These are phyloP conservation scores for Lotus japonicus DNA, from an alignment of 306 rosid genomes.

Conservation along the genomic window DNA sequence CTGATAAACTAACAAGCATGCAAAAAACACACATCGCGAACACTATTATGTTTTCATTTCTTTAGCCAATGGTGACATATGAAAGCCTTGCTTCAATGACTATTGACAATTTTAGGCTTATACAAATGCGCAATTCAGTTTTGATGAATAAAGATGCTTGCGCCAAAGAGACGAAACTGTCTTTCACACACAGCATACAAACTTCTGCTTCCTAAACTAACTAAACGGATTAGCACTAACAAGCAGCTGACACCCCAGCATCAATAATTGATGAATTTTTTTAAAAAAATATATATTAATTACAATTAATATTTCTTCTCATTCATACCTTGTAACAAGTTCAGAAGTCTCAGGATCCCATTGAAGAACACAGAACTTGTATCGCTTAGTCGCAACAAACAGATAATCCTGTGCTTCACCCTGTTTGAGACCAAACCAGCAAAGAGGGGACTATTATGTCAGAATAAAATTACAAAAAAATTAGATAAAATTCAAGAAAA, in stretches of 20 bases:
- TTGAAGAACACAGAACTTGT: slow-evolving; percentile 95
- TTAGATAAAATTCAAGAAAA: background rate
- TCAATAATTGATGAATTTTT: background rate
- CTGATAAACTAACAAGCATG: background rate
- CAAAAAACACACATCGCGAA: background rate
- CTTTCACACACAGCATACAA: background rate
- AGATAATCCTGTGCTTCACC: slow-evolving; percentile 92
- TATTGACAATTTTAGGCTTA: background rate
- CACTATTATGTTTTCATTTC: background rate
- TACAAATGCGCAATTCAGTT: too few relatives aligned
- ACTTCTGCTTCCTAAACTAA: background rate
- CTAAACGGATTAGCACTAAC: background rate
- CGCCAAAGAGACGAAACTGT: background rate
- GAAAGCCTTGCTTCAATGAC: background rate
- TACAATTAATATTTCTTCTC: background rate
- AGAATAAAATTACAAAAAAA: background rate
- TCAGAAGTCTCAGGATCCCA: slow-evolving; percentile 90
- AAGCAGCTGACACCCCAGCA: background rate
- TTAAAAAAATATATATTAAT: background rate
- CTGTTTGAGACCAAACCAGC: slow-evolving; percentile 29
- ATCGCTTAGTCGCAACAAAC: slow-evolving; percentile 93
- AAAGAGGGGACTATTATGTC: background rate
- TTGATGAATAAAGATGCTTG: background rate
- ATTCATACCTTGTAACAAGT: slow-evolving; percentile 43
- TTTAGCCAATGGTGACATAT: background rate